phyloP scores from a whole-genome alignment of 805 yeast genomes.

The Lachancea waltii region DNA sequence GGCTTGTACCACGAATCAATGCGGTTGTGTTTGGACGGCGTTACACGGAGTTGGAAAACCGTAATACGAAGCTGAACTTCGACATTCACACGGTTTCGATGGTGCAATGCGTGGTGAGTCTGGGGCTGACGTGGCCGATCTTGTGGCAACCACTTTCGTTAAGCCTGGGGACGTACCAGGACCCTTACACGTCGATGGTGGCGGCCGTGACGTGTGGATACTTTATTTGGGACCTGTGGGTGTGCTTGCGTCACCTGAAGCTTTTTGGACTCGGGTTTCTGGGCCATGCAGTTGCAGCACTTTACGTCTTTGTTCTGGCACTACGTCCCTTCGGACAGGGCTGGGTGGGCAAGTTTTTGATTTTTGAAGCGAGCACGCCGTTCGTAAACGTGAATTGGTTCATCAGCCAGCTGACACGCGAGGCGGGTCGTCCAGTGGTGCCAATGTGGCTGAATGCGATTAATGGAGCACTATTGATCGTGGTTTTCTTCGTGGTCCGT shows the following conservation, averaged over 20 bases:
- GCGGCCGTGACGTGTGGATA: slow-evolving; percentile 74
- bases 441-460: slow-evolving; percentile 46
- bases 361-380: slow-evolving; percentile 88
- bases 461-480: slow-evolving; percentile 68
- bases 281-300: slow-evolving; percentile 77
- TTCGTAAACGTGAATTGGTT: slow-evolving; percentile 95
- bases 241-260: slow-evolving; percentile 56
- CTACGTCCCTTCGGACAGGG: slow-evolving; percentile 72
- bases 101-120: slow-evolving; percentile 70
- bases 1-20: slow-evolving; percentile 46
- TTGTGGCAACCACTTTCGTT: slow-evolving; percentile 42
- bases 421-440: slow-evolving; percentile 37
- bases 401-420: slow-evolving; percentile 67
- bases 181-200: slow-evolving; percentile 71
- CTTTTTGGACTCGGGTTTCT: slow-evolving; percentile 78
- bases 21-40: slow-evolving; percentile 43
- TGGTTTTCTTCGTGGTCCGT: slow-evolving; percentile 69
- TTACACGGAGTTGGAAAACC: slow-evolving; percentile 43
- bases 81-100: slow-evolving; percentile 88
- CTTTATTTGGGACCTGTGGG: slow-evolving; percentile 81
- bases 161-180: slow-evolving; percentile 59
- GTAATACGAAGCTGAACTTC: slow-evolving; percentile 58
- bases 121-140: slow-evolving; percentile 55
- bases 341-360: slow-evolving; percentile 73
- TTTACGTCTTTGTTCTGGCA: slow-evolving; percentile 60